Percentiles rank a stretch among this genome's conserved stretches.
phyloP scores from a whole-genome alignment of 257 asterid species.

The Lantana camara region DNA sequence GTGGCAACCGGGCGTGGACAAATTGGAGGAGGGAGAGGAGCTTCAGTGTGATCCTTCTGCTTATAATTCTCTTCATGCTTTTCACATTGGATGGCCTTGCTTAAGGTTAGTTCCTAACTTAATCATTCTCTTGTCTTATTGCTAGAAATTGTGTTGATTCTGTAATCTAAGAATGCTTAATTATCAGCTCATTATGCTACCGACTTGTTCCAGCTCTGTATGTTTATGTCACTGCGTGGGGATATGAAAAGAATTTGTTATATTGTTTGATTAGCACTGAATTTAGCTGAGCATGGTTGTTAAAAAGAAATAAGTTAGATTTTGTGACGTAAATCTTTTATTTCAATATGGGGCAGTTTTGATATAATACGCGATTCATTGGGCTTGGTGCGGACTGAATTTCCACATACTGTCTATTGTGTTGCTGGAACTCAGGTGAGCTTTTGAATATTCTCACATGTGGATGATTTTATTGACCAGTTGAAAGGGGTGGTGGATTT shows the following conservation, averaged over 20 bases:
- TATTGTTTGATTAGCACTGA: background rate
- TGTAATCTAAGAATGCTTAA: background rate
- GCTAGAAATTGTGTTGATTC: background rate
- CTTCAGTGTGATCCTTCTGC: conserved; percentile 90
- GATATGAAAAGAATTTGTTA: background rate
- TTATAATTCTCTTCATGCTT: conserved; percentile 83
- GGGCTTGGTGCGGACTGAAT: conserved; percentile 86
- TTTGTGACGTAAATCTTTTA: no score
- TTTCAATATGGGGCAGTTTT: conserved; percentile 54
- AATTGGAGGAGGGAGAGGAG: conserved; percentile 90
- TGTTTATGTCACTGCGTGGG: background rate
- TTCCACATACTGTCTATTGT: conserved; percentile 81
- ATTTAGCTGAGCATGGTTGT: conserved; percentile 2
- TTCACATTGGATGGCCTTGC: conserved; percentile 90
- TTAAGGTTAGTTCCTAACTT: conserved; percentile 51
- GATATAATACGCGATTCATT: conserved; percentile 82
- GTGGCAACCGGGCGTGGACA: conserved; percentile 93
- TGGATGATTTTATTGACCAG: background rate
- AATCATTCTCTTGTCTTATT: background rate
- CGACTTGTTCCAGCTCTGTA: background rate
- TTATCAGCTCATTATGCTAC: background rate
- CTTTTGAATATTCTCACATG: background rate
- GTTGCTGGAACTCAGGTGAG: conserved; percentile 93
- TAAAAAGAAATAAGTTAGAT: no score
- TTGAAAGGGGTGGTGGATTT: background rate